Evolutionary conservation across 1,284 basidiomycete genomes (phyloP).

Genomic region (Thecaphora frezii): DNA sequence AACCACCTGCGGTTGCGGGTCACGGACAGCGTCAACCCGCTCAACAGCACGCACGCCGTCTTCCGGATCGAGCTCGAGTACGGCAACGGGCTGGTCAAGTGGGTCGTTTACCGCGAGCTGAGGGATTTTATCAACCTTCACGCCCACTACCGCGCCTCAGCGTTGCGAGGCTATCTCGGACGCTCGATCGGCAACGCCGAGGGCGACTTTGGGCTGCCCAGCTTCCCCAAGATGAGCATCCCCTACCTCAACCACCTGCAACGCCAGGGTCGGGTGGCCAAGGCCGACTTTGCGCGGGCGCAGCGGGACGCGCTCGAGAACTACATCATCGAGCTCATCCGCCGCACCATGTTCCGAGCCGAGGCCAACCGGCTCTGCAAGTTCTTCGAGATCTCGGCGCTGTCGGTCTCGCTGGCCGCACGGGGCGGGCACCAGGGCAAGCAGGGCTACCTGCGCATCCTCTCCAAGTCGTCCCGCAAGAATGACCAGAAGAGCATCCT

Average conservation of each 20-base stretch:
- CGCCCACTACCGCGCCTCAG: constrained; percentile 81
- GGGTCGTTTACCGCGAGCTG: constrained; percentile 93
- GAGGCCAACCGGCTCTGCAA: constrained; percentile 85
- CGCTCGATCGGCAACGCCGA: constrained; percentile 40
- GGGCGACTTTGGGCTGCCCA: constrained; percentile 72
- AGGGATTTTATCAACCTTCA: constrained; percentile 90
- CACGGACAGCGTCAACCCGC: constrained; percentile 80
- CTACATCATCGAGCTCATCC: constrained; percentile 83
- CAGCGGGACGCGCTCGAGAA: constrained; percentile 82
- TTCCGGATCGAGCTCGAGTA: constrained; percentile 96
- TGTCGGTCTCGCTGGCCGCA: constrained; percentile 80
- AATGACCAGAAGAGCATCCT: constrained; percentile 61
- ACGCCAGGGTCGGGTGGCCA: constrained; percentile 58
- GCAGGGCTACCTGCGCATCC: constrained; percentile 75
- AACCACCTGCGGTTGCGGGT: constrained; percentile 81
- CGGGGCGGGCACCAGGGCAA: constrained; percentile 77
- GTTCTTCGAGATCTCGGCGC: constrained; percentile 91
- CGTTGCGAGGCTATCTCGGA: constrained; percentile 49
- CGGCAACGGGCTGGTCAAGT: constrained; percentile 82
- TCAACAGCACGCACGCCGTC: constrained; percentile 75
- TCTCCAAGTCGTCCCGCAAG: constrained; percentile 61
- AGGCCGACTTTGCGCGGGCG: constrained; percentile 73
- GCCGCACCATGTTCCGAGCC: constrained; percentile 86
- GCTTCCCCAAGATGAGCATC: constrained; percentile 83
- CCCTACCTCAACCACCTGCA: constrained; percentile 79